These are phyloP conservation scores for Penicillium digitatum DNA, from an alignment of 2,329 filamentous ascomycete species.

Conservation along the genomic window DNA sequence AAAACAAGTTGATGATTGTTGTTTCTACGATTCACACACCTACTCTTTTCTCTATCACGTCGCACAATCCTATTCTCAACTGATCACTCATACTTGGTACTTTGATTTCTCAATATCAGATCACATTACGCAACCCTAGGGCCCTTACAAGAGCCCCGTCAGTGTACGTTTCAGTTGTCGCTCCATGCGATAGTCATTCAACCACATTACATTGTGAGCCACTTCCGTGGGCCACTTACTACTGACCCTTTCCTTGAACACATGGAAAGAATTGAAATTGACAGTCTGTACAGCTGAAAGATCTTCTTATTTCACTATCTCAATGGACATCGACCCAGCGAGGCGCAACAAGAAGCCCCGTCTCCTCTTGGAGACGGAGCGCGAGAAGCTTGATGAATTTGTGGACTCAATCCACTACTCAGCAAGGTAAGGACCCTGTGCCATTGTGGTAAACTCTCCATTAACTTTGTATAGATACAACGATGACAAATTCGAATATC, in stretches of 20 bases:
- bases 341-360: slow-evolving; percentile 85
- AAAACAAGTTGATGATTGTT: slow-evolving; percentile 17
- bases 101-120: background rate
- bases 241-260: background rate
- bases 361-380: slow-evolving; percentile 73
- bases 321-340: slow-evolving; percentile 65
- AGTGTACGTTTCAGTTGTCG: background rate
- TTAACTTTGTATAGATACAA: slow-evolving; percentile 65
- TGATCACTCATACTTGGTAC: background rate
- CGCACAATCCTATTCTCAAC: background rate
- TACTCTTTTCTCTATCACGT: slow-evolving; percentile 1
- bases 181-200: slow-evolving; percentile 1
- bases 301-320: slow-evolving; percentile 9
- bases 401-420: slow-evolving; percentile 95
- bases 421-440: slow-evolving; percentile 59
- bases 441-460: slow-evolving; percentile 1
- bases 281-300: background rate
- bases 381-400: slow-evolving; percentile 81
- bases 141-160: background rate
- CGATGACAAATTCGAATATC: slow-evolving; percentile 90
- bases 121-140: background rate
- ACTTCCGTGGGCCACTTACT: background rate
- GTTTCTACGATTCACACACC: slow-evolving; percentile 1
- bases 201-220: background rate
- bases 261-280: background rate